Conservation (phyloP, 2,329 filamentous ascomycete species). For the Leptographium lundbergii region DNA sequence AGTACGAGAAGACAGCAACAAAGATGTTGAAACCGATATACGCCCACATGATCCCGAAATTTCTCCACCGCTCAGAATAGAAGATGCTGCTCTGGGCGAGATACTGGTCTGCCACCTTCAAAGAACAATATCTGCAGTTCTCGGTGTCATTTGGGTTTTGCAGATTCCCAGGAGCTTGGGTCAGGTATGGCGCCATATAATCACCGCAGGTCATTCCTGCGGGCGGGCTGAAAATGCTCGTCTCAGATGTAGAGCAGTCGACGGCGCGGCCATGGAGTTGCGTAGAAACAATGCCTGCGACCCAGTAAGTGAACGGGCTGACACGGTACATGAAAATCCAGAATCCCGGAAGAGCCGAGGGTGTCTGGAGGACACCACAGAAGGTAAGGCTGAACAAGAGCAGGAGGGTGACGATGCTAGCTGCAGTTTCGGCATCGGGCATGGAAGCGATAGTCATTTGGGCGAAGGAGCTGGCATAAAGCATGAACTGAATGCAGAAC, state of each 20-base stretch:
- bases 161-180: slow-evolving; percentile 40
- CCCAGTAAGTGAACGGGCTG: slow-evolving; percentile 56
- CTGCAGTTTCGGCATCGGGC: slow-evolving; percentile 53
- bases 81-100: slow-evolving; percentile 32
- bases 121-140: slow-evolving; percentile 55
- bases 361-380: slow-evolving; percentile 46
- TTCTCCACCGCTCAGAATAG: slow-evolving; percentile 49
- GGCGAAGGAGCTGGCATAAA: slow-evolving; percentile 59
- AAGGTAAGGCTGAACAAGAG: slow-evolving; percentile 47
- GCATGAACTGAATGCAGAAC: slow-evolving; percentile 50
- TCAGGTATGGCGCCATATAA: slow-evolving; percentile 48
- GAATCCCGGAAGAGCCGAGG: slow-evolving; percentile 49
- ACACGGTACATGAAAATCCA: slow-evolving; percentile 68
- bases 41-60: slow-evolving; percentile 58
- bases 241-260: slow-evolving; percentile 41
- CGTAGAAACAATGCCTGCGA: slow-evolving; percentile 54
- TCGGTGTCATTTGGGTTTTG: slow-evolving; percentile 43
- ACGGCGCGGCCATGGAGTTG: slow-evolving; percentile 44
- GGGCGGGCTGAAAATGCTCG: slow-evolving; percentile 52
- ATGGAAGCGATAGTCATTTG: slow-evolving; percentile 62
- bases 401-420: slow-evolving; percentile 45
- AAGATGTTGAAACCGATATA: slow-evolving; percentile 53
- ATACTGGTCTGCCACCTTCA: slow-evolving; percentile 49
- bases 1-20: slow-evolving; percentile 49
- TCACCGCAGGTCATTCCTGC: slow-evolving; percentile 46